Conservation (phyloP, 2,329 filamentous ascomycete species). For the Ciborinia camelliae region DNA sequence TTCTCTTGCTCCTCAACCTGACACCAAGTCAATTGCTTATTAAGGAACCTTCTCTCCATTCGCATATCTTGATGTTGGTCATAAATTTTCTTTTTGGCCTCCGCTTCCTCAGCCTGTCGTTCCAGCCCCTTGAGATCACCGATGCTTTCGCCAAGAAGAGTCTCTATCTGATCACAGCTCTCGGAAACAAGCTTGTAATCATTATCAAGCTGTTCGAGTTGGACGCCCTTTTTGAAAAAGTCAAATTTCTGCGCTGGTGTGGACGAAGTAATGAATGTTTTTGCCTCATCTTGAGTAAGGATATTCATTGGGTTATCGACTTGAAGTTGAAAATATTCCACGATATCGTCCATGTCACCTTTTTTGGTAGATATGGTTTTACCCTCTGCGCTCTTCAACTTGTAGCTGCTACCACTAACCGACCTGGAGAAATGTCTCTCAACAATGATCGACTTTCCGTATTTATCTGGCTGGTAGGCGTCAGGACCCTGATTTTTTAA, state of each 20-base stretch:
- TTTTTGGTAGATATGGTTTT: constrained; percentile 78
- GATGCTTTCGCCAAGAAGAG: constrained; percentile 57
- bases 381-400: constrained; percentile 71
- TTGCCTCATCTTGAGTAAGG: constrained; percentile 89
- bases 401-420: constrained; percentile 73
- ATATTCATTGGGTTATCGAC: constrained; percentile 97
- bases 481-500: constrained; percentile 88
- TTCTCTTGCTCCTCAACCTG: constrained; percentile 77
- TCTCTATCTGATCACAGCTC: constrained; percentile 67
- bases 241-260: constrained; percentile 85
- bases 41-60: constrained; percentile 55
- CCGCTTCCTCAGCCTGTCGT: constrained; percentile 56
- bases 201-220: constrained; percentile 85
- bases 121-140: constrained; percentile 63
- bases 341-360: constrained; percentile 83
- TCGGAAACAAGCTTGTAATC: constrained; percentile 86
- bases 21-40: constrained; percentile 76
- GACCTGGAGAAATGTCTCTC: constrained; percentile 80
- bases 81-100: constrained; percentile 61
- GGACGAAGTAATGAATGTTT: constrained; percentile 86
- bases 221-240: constrained; percentile 92
- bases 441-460: constrained; percentile 82
- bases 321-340: constrained; percentile 88
- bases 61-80: constrained; percentile 65
- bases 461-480: constrained; percentile 78